Percentiles rank a stretch among this genome's conserved stretches.
Evolutionary conservation across 208 protist genomes (phyloP).

Genomic region (Trypanosoma boissoni): DNA sequence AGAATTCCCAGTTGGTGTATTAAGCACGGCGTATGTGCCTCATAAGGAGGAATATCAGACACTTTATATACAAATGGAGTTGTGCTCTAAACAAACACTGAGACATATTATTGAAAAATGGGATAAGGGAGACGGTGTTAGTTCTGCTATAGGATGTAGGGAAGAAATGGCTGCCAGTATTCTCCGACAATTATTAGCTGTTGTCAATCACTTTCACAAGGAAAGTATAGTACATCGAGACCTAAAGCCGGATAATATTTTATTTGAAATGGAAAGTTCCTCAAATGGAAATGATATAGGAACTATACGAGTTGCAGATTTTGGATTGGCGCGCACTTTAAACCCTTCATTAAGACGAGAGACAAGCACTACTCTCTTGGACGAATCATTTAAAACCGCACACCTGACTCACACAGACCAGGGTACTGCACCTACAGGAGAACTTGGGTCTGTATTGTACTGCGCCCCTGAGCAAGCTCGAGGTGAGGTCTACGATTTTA

Average conservation of each 20-base stretch:
- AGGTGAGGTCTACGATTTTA: constrained; percentile 76
- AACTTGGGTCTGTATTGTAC: constrained; percentile 80
- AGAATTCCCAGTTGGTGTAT: neutral
- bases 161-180: constrained; percentile 64
- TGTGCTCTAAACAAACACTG: constrained; percentile 70
- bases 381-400: constrained; percentile 19
- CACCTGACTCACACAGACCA: constrained; percentile 2
- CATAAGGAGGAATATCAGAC: constrained; percentile 43
- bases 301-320: constrained; percentile 79
- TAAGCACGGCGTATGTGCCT: constrained; percentile 12
- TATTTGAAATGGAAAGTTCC: constrained; percentile 65
- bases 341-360: constrained; percentile 37
- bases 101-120: constrained; percentile 72
- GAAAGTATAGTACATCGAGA: constrained; percentile 78
- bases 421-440: constrained; percentile 31
- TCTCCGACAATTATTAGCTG: constrained; percentile 71
- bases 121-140: constrained; percentile 31
- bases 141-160: constrained; percentile 50
- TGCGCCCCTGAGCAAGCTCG: constrained; percentile 77
- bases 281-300: constrained; percentile 43
- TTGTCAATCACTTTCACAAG: constrained; percentile 72
- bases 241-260: constrained; percentile 81
- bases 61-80: constrained; percentile 88
- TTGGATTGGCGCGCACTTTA: constrained; percentile 71
- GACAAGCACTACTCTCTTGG: constrained; percentile 41